phyloP scores from a whole-genome alignment of 805 yeast species.

The Yarrowia keelungensis region DNA sequence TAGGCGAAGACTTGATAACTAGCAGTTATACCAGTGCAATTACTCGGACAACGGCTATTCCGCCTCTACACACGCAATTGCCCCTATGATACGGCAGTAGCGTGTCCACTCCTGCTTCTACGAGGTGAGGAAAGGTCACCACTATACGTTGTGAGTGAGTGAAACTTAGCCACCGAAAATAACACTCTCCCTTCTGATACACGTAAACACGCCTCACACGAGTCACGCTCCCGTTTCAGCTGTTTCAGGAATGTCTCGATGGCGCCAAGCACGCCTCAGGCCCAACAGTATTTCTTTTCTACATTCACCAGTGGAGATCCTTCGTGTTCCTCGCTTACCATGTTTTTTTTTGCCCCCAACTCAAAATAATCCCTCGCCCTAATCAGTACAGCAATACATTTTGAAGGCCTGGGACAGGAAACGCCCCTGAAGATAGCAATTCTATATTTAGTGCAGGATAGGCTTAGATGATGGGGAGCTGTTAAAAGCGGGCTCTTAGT shows the following conservation, averaged over 20 bases:
- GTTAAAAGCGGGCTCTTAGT: background rate
- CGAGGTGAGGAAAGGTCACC: background rate
- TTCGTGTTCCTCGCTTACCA: background rate
- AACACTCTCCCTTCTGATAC: background rate
- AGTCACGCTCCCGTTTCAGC: background rate
- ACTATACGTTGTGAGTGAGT: too few relatives aligned
- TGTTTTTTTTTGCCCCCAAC: background rate
- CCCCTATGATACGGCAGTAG: conserved; percentile 2
- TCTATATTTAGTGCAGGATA: conserved; percentile 11
- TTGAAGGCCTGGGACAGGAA: background rate
- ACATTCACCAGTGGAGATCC: background rate
- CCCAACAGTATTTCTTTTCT: background rate
- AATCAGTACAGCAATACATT: conserved; percentile 18
- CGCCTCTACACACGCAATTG: too few relatives aligned
- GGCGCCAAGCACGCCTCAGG: background rate
- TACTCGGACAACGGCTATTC: background rate
- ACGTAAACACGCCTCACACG: conserved; percentile 20
- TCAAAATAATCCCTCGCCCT: conserved; percentile 27
- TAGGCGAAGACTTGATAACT: background rate
- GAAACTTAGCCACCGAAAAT: too few relatives aligned
- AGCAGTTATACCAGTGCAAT: background rate
- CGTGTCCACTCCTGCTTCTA: conserved; percentile 10
- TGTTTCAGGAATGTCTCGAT: conserved; percentile 20
- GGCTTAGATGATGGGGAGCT: too few relatives aligned
- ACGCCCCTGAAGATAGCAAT: conserved; percentile 24